These are phyloP conservation scores for Collybia nuda DNA, from an alignment of 768 basidiomycete genomes.

Conservation along the genomic window DNA sequence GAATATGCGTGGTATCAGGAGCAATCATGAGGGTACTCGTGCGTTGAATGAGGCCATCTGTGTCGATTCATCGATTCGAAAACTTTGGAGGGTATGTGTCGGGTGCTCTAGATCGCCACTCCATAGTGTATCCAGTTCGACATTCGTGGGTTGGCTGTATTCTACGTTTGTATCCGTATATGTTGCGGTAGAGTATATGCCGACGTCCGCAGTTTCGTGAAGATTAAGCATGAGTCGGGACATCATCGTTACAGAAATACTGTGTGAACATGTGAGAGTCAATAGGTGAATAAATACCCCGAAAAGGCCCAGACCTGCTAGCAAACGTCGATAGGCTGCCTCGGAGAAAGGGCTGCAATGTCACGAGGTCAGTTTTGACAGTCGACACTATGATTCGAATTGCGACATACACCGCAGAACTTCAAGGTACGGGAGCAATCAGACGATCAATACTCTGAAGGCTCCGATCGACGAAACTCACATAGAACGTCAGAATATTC, in stretches of 20 bases:
- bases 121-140: constrained; percentile 27
- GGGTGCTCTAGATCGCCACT: constrained; percentile 9
- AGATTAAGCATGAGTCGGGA: constrained; percentile 59
- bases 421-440: constrained; percentile 9
- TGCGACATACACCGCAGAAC: constrained; percentile 23
- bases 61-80: background rate
- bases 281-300: background rate
- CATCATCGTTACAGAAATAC: constrained; percentile 51
- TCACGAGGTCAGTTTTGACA: background rate
- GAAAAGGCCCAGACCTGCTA: constrained; percentile 37
- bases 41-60: too few relatives aligned
- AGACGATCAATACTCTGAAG: background rate
- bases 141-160: constrained; percentile 5
- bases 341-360: constrained; percentile 37
- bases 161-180: constrained; percentile 19
- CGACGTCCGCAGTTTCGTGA: constrained; percentile 36
- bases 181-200: constrained; percentile 28
- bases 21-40: too few relatives aligned
- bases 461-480: constrained; percentile 14
- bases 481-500: constrained; percentile 41
- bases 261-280: constrained; percentile 11
- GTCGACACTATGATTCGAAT: background rate
- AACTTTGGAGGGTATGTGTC: background rate
- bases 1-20: too few relatives aligned
- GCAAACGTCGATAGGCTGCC: constrained; percentile 52